A percentile compares a stretch with the other conserved stretches of the same genome.
Evolutionary conservation across 2,329 filamentous ascomycete genomes (phyloP).

Genomic region (Trichoderma sp.): DNA sequence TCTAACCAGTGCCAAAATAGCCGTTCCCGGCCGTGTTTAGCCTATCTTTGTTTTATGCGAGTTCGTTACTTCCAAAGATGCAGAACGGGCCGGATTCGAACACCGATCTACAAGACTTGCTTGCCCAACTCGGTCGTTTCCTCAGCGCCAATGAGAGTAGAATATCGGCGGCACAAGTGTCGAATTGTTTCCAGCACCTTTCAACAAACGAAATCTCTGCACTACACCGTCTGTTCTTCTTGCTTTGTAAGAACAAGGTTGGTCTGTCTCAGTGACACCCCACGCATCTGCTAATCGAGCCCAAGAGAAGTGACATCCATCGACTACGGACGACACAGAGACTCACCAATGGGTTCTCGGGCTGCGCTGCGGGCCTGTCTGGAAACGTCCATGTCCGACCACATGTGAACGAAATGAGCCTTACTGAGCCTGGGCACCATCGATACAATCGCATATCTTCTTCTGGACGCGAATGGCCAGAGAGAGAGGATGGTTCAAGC

Average conservation of each 20-base stretch:
- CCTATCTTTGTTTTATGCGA: not conserved
- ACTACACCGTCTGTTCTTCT: not conserved
- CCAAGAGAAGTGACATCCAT: not conserved
- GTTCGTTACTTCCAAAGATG: not conserved
- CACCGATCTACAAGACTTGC: not conserved
- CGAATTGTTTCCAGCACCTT: not conserved
- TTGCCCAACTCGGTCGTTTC: not conserved
- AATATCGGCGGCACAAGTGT: not conserved
- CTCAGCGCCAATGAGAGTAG: not conserved
- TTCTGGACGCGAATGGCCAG: not conserved
- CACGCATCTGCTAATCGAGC: not conserved
- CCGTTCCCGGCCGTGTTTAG: not conserved
- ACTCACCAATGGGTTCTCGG: not conserved
- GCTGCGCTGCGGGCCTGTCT: not conserved
- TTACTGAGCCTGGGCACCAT: not conserved
- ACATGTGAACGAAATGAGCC: not conserved
- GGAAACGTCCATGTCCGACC: not conserved
- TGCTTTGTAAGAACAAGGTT: not conserved
- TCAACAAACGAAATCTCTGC: not conserved
- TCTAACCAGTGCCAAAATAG: not conserved
- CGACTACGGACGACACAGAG: not conserved
- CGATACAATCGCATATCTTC: not conserved
- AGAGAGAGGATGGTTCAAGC: not conserved
- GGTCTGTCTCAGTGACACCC: not conserved
- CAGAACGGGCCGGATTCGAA: not conserved